phyloP scores from a whole-genome alignment of 192 early-diverging fungal genomes.

The Umbelopsis isabellina region DNA sequence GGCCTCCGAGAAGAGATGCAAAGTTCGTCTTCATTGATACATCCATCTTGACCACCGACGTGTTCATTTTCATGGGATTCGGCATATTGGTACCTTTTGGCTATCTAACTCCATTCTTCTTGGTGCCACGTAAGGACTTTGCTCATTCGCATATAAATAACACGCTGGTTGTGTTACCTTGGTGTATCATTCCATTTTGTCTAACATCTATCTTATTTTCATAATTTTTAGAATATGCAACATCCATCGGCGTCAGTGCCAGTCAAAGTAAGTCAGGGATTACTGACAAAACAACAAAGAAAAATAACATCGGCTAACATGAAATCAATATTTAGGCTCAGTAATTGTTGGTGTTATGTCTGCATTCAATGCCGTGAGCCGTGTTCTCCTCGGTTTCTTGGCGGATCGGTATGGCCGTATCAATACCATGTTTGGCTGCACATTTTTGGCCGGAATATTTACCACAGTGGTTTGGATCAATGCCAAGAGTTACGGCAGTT shows the following conservation, averaged over 20 bases:
- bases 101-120: constrained; percentile 54
- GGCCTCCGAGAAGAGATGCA: not conserved
- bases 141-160: not conserved
- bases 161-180: not conserved
- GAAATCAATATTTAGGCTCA: constrained; percentile 37
- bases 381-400: constrained; percentile 62
- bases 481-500: constrained; percentile 40
- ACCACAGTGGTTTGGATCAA: constrained; percentile 51
- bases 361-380: constrained; percentile 61
- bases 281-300: not conserved
- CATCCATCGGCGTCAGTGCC: constrained; percentile 15
- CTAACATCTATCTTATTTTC: constrained; percentile 32
- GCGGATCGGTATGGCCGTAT: constrained; percentile 56
- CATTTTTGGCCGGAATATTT: constrained; percentile 45
- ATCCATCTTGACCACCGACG: constrained; percentile 20
- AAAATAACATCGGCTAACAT: not conserved
- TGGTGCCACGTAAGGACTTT: constrained; percentile 32
- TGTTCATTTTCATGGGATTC: constrained; percentile 29
- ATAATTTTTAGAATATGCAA: constrained; percentile 39
- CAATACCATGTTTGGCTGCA: constrained; percentile 51
- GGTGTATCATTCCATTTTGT: not conserved
- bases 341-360: constrained; percentile 68
- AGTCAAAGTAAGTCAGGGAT: constrained; percentile 2
- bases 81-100: constrained; percentile 41
- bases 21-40: constrained; percentile 28